Base-by-base conservation (phyloP, 75 land plant species). In the Chamaecyparis obtusa region DNA sequence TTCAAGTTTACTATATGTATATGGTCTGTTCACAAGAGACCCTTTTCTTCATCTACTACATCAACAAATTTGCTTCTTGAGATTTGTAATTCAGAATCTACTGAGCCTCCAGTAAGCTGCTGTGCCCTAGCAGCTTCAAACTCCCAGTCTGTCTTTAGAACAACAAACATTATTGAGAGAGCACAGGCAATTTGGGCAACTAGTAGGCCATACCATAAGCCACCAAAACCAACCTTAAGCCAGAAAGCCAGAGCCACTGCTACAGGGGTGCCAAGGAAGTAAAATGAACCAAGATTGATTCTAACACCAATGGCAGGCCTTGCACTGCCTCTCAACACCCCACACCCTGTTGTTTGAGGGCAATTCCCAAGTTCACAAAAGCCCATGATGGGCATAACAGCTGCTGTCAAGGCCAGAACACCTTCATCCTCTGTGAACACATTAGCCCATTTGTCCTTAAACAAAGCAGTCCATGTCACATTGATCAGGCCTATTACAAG, bases 291-390 rank as follows among this genome's bases (percentile, higher is more conserved):
- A 9, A 97, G 85, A 87, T 96, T 97, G 89, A 97, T 94, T 21
- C 96, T 87, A 32, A 94, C 99, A 6, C 98, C 99, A 14, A 95
- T 88, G 0, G 92, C 93, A 16, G 98, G 98, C 86, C 99, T 48
- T 3, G 99, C 99, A 35, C 95, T 94, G 79, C 99, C 99, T 35
- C 99, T 91, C 82, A 97, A 88, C 64, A 97, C 92, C 33, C 99
- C 99, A 85, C 96, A 96, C 46, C 96, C 99, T 2, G 99, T 93
- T 75, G 99, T 97, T 80, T 97, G 99, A 24, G 99, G 99, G 88
- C 99, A 94, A 92, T 96, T 97, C 33, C 96, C 97, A 33, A 97
- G 92, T 90, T 96, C 99, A 85, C 99, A 97, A 3, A 95, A 89
- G 13, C 99, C 99, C 69, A 96, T 88, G 3, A 97, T 85, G 19